Base-by-base conservation (phyloP, 495 filamentous ascomycete genomes). In the Bacidia gigantensis region DNA sequence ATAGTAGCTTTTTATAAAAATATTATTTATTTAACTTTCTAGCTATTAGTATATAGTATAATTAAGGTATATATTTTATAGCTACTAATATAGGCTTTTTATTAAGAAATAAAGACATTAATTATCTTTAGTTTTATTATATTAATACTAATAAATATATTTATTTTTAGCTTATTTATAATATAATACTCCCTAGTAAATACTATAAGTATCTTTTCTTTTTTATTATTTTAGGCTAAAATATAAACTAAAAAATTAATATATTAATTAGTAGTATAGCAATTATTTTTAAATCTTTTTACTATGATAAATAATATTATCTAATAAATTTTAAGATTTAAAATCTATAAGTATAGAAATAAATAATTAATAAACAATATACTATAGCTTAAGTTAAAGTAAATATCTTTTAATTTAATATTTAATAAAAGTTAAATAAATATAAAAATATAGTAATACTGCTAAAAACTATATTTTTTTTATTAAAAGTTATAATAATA, bases 241-340 rank as follows among this genome's bases (percentile, higher is more conserved):
- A 44, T 18, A 44, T 44, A 44, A 44, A 44, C 9, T 9, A 18
- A 44, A 9, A 44, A 7, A 7, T 44, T 44, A 5, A 18, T 44
- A 44, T 18, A 44, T 44, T 18, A 9, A 44, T 44, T 35, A 35
- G 29, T 35, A 9, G 18, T 9, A 17, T 44, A 44, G 7, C 18
- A 9, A 44, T 44, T 44, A 44, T 44, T 44, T 44, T 44, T 44
- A 44, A 44, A 44, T 9, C 21, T 17, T 17, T n/a, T 25, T 48
- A 29, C 10, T 5, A 5, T n/a, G 18, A 29, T 48, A 29, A 11
- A 7, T 48, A 25, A 48, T n/a, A 48, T n/a, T 48, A 48, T n/a
- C 7, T 35, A 29, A 9, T 9, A 11, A 5, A 11, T 23, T 48
- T n/a, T 48, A 5, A 26, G 10, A 11, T 25, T 48, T 25, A 3